Evolutionary conservation across 306 rosid genomes (phyloP).

Genomic region (Cucumis cinereus): DNA sequence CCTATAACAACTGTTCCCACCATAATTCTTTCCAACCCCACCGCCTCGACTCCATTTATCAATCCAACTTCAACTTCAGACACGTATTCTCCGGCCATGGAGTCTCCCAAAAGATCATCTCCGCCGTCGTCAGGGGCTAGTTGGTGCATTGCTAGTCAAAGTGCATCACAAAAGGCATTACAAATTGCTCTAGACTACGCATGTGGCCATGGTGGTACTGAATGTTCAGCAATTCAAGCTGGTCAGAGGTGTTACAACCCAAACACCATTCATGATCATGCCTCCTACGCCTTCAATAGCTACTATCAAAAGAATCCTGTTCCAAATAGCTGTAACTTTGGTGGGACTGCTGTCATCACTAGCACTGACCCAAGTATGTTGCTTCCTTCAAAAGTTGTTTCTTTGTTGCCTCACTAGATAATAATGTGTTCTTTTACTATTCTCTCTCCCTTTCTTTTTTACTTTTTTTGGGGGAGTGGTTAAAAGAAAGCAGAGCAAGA

Average conservation of each 20-base stretch:
- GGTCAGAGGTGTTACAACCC: constrained; percentile 12
- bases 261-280: constrained; percentile 12
- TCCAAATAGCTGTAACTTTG: constrained; percentile 16
- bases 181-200: constrained; percentile 10
- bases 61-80: constrained; percentile 10
- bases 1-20: constrained; percentile 16
- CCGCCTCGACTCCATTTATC: constrained; percentile 16
- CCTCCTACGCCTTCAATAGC: constrained; percentile 12
- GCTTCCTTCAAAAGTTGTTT: constrained; percentile 3
- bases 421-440: neutral
- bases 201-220: constrained; percentile 9
- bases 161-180: constrained; percentile 1
- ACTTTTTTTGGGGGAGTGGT: neutral
- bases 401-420: constrained; percentile 15
- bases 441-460: neutral
- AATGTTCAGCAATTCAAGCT: constrained; percentile 8
- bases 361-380: constrained; percentile 18
- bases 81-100: constrained; percentile 8
- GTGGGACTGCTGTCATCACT: constrained; percentile 17
- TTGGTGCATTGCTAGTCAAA: constrained; percentile 17
- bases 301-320: constrained; percentile 16
- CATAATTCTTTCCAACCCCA: constrained; percentile 2
- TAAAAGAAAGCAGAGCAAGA: neutral
- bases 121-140: constrained; percentile 1
- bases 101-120: constrained; percentile 20